phyloP scores from a whole-genome alignment of 257 asterid genomes.

The Anisodus acutangulus region DNA sequence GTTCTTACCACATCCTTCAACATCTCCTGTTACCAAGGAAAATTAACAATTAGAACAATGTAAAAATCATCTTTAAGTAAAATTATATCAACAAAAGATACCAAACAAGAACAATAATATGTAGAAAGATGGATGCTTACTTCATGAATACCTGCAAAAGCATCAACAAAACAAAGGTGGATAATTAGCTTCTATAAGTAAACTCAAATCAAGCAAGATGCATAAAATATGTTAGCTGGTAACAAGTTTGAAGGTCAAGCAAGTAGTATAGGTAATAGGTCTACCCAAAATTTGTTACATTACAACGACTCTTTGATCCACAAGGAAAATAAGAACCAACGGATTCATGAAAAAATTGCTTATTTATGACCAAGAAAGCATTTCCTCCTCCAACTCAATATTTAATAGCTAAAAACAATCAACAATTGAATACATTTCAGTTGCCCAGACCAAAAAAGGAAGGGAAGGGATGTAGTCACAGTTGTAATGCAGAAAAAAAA shows the following conservation, averaged over 20 bases:
- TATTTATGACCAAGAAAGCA: neutral
- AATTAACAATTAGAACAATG: neutral
- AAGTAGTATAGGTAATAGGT: neutral
- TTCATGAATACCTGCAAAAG: constrained; percentile 94
- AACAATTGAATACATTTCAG: neutral
- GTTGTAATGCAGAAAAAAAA: no score
- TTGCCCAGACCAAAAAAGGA: neutral
- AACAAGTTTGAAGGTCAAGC: neutral
- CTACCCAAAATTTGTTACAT: neutral
- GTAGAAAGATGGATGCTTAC: constrained; percentile 53
- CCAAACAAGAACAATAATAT: constrained; percentile 1
- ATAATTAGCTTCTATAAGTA: constrained; percentile 33
- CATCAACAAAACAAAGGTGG: constrained; percentile 5
- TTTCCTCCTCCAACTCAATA: neutral
- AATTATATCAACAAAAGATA: constrained; percentile 13
- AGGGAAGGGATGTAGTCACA: neutral
- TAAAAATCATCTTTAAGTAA: neutral
- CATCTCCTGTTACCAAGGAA: constrained; percentile 75
- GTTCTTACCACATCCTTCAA: constrained; percentile 90
- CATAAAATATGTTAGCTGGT: neutral
- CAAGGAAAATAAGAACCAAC: neutral
- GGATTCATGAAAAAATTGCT: neutral
- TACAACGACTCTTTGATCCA: neutral
- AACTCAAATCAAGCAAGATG: neutral
- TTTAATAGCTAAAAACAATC: neutral